Evolutionary conservation across 805 yeast species (phyloP), one percentile per base, ranked within the genome.

Genomic region (Spathaspora passalidarum): DNA sequence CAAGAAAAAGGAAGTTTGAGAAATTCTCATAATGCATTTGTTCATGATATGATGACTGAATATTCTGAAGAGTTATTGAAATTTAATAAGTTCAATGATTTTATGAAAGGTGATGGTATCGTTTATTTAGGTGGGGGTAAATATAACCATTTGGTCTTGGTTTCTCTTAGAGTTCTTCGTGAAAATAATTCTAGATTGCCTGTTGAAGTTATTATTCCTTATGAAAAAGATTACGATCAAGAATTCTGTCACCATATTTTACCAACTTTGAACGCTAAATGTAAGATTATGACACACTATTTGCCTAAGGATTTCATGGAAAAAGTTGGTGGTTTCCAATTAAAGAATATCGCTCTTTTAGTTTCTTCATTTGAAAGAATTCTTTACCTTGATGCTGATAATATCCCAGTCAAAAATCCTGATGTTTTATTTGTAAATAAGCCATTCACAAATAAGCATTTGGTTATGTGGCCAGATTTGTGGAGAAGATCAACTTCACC

Each of bases 221-320:
- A 52, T 34, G 54, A 56, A 32, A 29, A 45, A 11, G 75, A 69
- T 44, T 65, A 54, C 48, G 71, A 69, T 50, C 48, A 55, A 34
- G 64, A 65, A 38, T 58, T 69, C 26, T 69, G 75, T 53, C 53
- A 56, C 44, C 50, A 46, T 25, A 48, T 67, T 34, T 56, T 69
- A 36, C 74, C 73, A 2, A 44, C 45, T 6, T 52, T 66, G 38
- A 65, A 67, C 51, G 72, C 62, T 7, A 51, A 49, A 26, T 69
- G 75, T 54, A 61, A 58, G 49, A 73, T 81, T 43, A 67, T 88
- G 65, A 73, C 76, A 14, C 80, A 82, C 46, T 61, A 56, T 42
- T 56, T 69, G 36, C 68, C 72, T 1, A 44, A 50, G 25, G 26
- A 43, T 1, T 36, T 59, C 13, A 50, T 58, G 41, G 47, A 48